phyloP scores from a whole-genome alignment of 352 stramenopile species.

The Phytophthora aleatoria region DNA sequence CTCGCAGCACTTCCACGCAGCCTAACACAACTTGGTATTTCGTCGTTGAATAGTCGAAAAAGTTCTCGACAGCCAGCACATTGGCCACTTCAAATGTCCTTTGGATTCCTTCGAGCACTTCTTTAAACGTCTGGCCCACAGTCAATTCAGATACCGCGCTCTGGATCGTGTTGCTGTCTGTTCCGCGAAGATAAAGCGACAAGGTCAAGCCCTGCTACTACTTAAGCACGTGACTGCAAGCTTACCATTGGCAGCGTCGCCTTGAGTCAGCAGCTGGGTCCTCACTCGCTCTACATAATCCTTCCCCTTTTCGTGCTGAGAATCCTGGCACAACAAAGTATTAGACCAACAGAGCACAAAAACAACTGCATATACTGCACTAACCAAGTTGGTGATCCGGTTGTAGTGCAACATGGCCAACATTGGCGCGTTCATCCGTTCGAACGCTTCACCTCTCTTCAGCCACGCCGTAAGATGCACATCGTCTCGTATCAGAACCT shows the following conservation, averaged over 20 bases:
- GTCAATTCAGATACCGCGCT: slow-evolving; percentile 14
- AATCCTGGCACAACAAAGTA: slow-evolving; percentile 26
- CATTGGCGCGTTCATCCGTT: slow-evolving; percentile 56
- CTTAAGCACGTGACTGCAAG: not conserved
- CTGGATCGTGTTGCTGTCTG: slow-evolving; percentile 24
- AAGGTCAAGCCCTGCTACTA: not conserved
- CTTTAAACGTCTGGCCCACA: slow-evolving; percentile 11
- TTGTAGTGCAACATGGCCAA: slow-evolving; percentile 78
- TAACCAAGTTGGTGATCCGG: slow-evolving; percentile 50
- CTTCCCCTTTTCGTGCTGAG: slow-evolving; percentile 32
- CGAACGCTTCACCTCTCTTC: slow-evolving; percentile 57
- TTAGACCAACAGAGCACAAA: not conserved
- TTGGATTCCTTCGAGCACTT: slow-evolving; percentile 39
- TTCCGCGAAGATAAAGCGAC: not conserved
- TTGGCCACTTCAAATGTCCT: slow-evolving; percentile 53
- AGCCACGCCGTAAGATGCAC: slow-evolving; percentile 54
- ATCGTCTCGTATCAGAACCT: slow-evolving; percentile 65
- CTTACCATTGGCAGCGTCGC: slow-evolving; percentile 31
- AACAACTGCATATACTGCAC: not conserved
- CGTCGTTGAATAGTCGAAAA: slow-evolving; percentile 62
- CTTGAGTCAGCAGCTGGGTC: slow-evolving; percentile 27
- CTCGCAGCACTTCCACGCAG: slow-evolving; percentile 36
- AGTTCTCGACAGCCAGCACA: slow-evolving; percentile 68
- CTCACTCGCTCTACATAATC: slow-evolving; percentile 43
- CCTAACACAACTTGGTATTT: slow-evolving; percentile 56